Base-by-base conservation (phyloP, 495 filamentous ascomycete genomes). In the Pyronema domesticum region DNA sequence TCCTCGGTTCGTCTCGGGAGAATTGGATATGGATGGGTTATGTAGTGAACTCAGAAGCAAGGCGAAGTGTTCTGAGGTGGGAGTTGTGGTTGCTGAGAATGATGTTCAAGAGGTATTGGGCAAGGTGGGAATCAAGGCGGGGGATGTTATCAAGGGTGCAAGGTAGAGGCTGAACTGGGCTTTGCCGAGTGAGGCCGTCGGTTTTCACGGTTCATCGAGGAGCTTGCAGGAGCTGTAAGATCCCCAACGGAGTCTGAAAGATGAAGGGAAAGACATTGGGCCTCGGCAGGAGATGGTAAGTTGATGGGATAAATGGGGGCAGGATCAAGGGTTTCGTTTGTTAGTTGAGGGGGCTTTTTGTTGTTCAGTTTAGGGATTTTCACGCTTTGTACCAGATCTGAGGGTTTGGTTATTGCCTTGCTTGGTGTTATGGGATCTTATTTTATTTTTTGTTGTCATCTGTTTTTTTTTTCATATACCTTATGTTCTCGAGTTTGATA, bases 21-120 rank as follows among this genome's bases (percentile, higher is more conserved):
- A 89, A 58, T 79, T 95, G 57, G 91, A 99, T 60, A 82, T 99
- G 59, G 93, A 99, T 65, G 76, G 78, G 52, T 75, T 99, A 10
- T 99, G 93, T 69, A 80, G 82, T 6, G 88, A 99, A 58, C 76
- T 99, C n/a, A 82, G 88, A 55, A 82, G 83, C 62, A 99, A 99
- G 70, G 93, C 93, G 45, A 89, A 89, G 65, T 99, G 93, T 65
- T 93, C 87, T 1, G 91, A 93, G 63, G 79, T 75, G 23, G 89
- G 91, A 30, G 84, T 89, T n/a, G 86, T 95, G 18, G 83, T 98
- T 47, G 82, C 86, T 59, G 77, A 95, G 69, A 79, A 79, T 42
- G 87, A 95, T 66, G 89, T 95, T 61, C 81, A 94, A 62, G 74
- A 73, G 49, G 84, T 89, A 53, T 75, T 93, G 72, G 79, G 76